Evolutionary conservation across 129 eudicot species (phyloP).

Genomic region (Ambrosia trifida): DNA sequence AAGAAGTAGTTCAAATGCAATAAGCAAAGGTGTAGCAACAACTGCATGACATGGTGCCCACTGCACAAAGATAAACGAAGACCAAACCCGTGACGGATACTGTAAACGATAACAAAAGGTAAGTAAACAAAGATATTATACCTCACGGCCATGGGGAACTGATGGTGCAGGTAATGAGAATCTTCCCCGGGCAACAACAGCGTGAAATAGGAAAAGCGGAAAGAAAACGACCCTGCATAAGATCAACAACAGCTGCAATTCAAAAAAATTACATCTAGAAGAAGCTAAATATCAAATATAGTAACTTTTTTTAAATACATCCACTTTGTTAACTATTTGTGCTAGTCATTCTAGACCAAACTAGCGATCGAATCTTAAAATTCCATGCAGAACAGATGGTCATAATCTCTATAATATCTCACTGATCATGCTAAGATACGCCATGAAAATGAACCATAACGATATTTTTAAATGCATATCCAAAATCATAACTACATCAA

Average conservation of each 20-base stretch:
- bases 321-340: slow-evolving; percentile 5
- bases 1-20: slow-evolving; percentile 91
- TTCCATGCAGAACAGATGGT: slow-evolving; percentile 2
- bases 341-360: not conserved
- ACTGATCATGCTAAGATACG: not conserved
- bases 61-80: slow-evolving; percentile 38
- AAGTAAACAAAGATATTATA: slow-evolving; percentile 32
- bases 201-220: slow-evolving; percentile 88
- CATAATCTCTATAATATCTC: not conserved
- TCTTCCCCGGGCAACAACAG: slow-evolving; percentile 90
- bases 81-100: slow-evolving; percentile 1
- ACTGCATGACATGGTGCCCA: slow-evolving; percentile 99
- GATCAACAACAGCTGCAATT: not conserved
- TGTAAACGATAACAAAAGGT: not conserved
- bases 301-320: slow-evolving; percentile 5
- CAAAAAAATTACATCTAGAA: not conserved
- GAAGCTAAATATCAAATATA: slow-evolving; percentile 5
- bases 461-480: not conserved
- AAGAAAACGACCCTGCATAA: slow-evolving; percentile 72
- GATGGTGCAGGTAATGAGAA: slow-evolving; percentile 97
- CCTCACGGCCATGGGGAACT: slow-evolving; percentile 94
- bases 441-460: not conserved
- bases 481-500: not conserved
- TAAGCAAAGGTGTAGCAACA: slow-evolving; percentile 84
- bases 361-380: not conserved